phyloP scores from a whole-genome alignment of 768 basidiomycete genomes.

The Lentinula boryana region DNA sequence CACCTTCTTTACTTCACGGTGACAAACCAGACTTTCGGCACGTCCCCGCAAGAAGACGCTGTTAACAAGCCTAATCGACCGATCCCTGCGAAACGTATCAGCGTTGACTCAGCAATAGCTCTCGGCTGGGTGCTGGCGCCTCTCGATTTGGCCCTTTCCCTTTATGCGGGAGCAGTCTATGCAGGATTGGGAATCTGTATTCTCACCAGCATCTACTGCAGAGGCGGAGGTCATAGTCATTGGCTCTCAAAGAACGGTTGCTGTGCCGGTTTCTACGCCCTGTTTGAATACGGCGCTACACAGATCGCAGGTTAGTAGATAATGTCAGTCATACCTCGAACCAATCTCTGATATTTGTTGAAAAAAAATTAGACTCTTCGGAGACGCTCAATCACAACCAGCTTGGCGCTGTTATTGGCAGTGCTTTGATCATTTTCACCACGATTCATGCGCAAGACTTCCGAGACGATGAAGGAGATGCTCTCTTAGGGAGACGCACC shows the following conservation, averaged over 20 bases:
- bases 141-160: constrained; percentile 16
- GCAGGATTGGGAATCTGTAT: constrained; percentile 10
- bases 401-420: constrained; percentile 10
- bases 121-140: constrained; percentile 26
- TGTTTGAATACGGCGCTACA: constrained; percentile 14
- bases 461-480: constrained; percentile 24
- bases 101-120: constrained; percentile 9
- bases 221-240: constrained; percentile 8
- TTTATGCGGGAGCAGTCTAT: constrained; percentile 4
- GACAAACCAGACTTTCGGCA: constrained; percentile 26
- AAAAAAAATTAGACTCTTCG: not conserved
- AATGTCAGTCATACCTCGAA: not conserved
- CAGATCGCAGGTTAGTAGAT: constrained; percentile 13
- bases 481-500: constrained; percentile 20
- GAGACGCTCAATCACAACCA: not conserved
- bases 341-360: not conserved
- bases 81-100: constrained; percentile 25
- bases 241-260: constrained; percentile 7
- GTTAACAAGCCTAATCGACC: constrained; percentile 29
- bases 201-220: constrained; percentile 13
- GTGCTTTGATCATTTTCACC: constrained; percentile 22
- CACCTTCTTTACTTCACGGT: constrained; percentile 32
- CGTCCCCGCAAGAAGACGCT: constrained; percentile 25
- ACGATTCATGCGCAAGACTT: constrained; percentile 34
- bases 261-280: constrained; percentile 12